Base-by-base conservation (phyloP, 768 basidiomycete genomes). In the Lyophyllum decastes region DNA sequence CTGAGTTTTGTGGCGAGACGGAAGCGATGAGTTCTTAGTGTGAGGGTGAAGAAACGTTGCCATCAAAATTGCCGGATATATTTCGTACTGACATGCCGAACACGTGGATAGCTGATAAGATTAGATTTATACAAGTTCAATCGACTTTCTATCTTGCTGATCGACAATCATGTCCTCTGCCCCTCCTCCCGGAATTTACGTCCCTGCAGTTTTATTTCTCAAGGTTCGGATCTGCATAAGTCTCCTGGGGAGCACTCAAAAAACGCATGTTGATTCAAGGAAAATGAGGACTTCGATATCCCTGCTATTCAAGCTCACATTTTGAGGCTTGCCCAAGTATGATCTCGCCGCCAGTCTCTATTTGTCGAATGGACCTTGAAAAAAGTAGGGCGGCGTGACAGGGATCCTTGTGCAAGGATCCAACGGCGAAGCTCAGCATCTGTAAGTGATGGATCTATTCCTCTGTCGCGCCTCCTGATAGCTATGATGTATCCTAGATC, bases 201-300 rank as follows among this genome's bases (percentile, higher is more conserved):
- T 90, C 24, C 92, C 92, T 11, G 85, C 92, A 2, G 85, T 92
- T 53, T 75, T 94, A 44, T 91, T 88, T 70, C 85, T 88, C 62
- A 80, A 85, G 35, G 35, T 38, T 17, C 14, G 35, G 35, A 38
- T 38, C 35, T 16, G 16, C 11, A 38, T 38, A 2, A 9, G 6
- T 38, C 35, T 11, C 35, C 16, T n/a, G n/a, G n/a, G 14, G 16
- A 38, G 14, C 35, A 16, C 35, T 38, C 35, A 38, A 38, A 38
- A 7, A 38, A 38, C 9, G 3, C 35, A n/a, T n/a, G n/a, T 12
- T 38, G 35, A 38, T 38, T 38, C 8, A 17, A 38, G 48, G 75
- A 84, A 54, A 76, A 89, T 61, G 88, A 90, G 57, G 83, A 89
- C 26, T 72, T 94, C 51, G 88, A 95, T 63, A 70, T 87, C 14